Base-by-base conservation (phyloP, 2,329 filamentous ascomycete genomes). In the Aspergillus sp. region DNA sequence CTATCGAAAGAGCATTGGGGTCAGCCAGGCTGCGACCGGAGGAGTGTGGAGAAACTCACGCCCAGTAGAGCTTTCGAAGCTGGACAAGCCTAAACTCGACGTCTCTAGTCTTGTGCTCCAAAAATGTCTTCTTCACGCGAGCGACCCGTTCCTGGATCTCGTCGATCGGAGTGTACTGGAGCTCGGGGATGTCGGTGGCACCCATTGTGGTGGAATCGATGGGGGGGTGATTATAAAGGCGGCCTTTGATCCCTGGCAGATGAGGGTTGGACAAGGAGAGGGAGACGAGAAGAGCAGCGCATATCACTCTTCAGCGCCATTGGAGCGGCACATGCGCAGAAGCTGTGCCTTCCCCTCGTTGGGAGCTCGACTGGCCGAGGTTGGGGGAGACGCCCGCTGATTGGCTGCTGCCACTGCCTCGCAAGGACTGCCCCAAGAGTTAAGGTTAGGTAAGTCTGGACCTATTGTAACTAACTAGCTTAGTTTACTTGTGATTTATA, bases 61-160 rank as follows among this genome's bases (percentile, higher is more conserved):
- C 92, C 95, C 95, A 98, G 81, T 96, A 98, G 56, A 98, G 87
- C 82, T 92, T 93, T 67, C 93, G 89, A 60, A 99, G 86, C 82
- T 98, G 95, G 55, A 86, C 82, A 62, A 93, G 81, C 62, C 95
- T 87, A 79, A 89, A 98, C 68, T 90, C 84, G 60, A 97, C 72
- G 55, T 90, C 84, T 71, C 91, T 91, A 44, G 93, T 97, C 77
- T 88, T 90, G 73, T 92, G 87, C 17, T 90, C 84, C 66, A 83
- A 82, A 77, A 91, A 98, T n/a, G 88, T 86, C 52, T 81, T 77
- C 69, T 87, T 87, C 44, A 89, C 77, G 6, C 78, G 82, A 56
- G 84, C 80, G 70, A 87, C 84, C 43, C 83, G 83, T 59, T 73
- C 73, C 14, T 86, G 76, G 72, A 96, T 91, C 43, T 82, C 79